Percentiles rank a stretch among this genome's conserved stretches.
phyloP scores from a whole-genome alignment of 1,139 yeast genomes.

The Kodamaea sp. region DNA sequence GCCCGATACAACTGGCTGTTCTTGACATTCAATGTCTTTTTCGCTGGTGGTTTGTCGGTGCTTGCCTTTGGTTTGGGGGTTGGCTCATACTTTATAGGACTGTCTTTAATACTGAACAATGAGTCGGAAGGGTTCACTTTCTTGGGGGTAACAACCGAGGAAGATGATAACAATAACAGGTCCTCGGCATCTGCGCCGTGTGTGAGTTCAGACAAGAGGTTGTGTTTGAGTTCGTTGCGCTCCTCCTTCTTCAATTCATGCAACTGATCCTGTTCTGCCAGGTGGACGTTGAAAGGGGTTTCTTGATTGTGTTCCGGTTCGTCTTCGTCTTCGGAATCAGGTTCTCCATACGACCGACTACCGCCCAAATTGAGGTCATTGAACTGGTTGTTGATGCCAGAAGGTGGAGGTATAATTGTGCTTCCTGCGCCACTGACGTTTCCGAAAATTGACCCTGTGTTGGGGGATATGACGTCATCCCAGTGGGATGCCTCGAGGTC shows the following conservation, averaged over 20 bases:
- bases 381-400: constrained; percentile 28
- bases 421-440: constrained; percentile 8
- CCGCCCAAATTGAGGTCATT: constrained; percentile 23
- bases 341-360: constrained; percentile 14
- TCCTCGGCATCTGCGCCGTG: constrained; percentile 29
- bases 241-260: constrained; percentile 36
- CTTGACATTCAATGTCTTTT: constrained; percentile 8
- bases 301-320: constrained; percentile 21
- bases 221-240: constrained; percentile 36
- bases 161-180: constrained; percentile 15
- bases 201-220: constrained; percentile 40
- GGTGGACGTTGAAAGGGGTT: constrained; percentile 11
- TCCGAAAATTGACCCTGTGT: constrained; percentile 12
- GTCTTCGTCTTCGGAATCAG: constrained; percentile 21
- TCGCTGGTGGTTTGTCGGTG: constrained; percentile 4
- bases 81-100: constrained; percentile 28
- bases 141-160: constrained; percentile 24
- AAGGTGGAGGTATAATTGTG: constrained; percentile 11
- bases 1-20: constrained; percentile 11
- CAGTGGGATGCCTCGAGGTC: constrained; percentile 31
- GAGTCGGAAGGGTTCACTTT: constrained; percentile 24
- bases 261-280: constrained; percentile 33
- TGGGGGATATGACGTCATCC: constrained; percentile 26
- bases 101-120: constrained; percentile 38
- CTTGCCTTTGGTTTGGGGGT: constrained; percentile 4